Percentiles rank a stretch among this genome's conserved stretches.
These are phyloP conservation scores for Cercophora newfieldiana DNA, from an alignment of 495 filamentous ascomycete species.

Conservation along the genomic window DNA sequence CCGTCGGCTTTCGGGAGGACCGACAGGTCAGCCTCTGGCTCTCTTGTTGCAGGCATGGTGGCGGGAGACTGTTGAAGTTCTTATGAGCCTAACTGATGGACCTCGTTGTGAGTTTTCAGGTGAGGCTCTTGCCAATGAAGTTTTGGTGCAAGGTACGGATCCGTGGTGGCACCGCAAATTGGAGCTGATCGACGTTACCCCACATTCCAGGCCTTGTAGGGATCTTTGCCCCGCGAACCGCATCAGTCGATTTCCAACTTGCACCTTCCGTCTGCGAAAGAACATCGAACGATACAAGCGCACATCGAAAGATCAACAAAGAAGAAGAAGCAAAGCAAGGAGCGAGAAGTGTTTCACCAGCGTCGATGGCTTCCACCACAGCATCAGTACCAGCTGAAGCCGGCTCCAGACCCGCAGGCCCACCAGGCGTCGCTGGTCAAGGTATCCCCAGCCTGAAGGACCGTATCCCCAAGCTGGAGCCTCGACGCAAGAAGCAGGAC, in stretches of 20 bases:
- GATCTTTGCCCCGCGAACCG: neutral
- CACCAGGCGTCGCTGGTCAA: neutral
- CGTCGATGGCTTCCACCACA: conserved; percentile 3
- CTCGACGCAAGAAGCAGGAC: conserved; percentile 57
- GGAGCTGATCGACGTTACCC: conserved; percentile 27
- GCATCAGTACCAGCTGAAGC: conserved; percentile 16
- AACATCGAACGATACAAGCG: conserved; percentile 9
- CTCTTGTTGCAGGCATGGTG: conserved; percentile 45
- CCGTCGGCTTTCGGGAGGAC: conserved; percentile 77
- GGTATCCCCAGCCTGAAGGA: conserved; percentile 59
- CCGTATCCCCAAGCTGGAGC: conserved; percentile 67
- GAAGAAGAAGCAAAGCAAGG: neutral
- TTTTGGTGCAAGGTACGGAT: conserved; percentile 10
- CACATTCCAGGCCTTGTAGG: conserved; percentile 25
- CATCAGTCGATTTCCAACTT: conserved; percentile 14
- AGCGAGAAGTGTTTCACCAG: neutral
- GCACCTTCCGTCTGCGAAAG: neutral
- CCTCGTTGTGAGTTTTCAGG: neutral
- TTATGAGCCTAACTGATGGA: neutral
- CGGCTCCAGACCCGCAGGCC: neutral
- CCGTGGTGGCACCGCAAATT: conserved; percentile 9
- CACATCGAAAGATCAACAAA: neutral
- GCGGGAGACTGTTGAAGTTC: neutral
- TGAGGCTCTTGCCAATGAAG: conserved; percentile 9
- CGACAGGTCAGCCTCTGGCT: conserved; percentile 51